phyloP scores from a whole-genome alignment of 1,284 basidiomycete species.

The Irpex sp. region DNA sequence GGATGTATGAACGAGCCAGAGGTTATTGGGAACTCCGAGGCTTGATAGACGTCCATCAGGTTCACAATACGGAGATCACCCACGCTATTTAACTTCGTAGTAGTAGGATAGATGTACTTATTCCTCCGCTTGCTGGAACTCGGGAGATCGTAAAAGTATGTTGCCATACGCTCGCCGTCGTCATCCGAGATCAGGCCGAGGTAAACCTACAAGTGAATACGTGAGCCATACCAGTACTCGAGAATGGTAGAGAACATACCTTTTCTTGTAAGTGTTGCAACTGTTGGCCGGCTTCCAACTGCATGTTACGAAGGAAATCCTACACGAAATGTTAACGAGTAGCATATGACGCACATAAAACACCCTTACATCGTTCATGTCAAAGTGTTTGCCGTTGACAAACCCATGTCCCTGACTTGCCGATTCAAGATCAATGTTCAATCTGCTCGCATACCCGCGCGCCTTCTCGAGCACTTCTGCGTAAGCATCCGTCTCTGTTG shows the following conservation, averaged over 20 bases:
- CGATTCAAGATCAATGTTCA: slow-evolving; percentile 40
- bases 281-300: slow-evolving; percentile 59
- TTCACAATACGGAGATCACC: slow-evolving; percentile 48
- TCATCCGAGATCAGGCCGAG: slow-evolving; percentile 57
- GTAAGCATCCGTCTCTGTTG: neutral
- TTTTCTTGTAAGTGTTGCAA: slow-evolving; percentile 70
- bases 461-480: slow-evolving; percentile 21
- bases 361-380: slow-evolving; percentile 64
- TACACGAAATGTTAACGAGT: slow-evolving; percentile 27
- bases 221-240: neutral
- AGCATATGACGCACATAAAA: neutral
- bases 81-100: slow-evolving; percentile 27
- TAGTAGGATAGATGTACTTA: slow-evolving; percentile 57
- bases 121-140: slow-evolving; percentile 70
- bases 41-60: slow-evolving; percentile 45
- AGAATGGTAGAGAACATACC: slow-evolving; percentile 33
- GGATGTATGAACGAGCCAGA: slow-evolving; percentile 61
- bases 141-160: slow-evolving; percentile 89
- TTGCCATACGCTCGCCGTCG: slow-evolving; percentile 49
- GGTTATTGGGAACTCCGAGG: slow-evolving; percentile 34
- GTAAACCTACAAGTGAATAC: slow-evolving; percentile 52
- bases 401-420: slow-evolving; percentile 64
- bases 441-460: slow-evolving; percentile 47
- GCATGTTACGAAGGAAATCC: slow-evolving; percentile 66
- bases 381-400: slow-evolving; percentile 83